phyloP scores from a whole-genome alignment of 257 asterid species.

The Coffea canephora region DNA sequence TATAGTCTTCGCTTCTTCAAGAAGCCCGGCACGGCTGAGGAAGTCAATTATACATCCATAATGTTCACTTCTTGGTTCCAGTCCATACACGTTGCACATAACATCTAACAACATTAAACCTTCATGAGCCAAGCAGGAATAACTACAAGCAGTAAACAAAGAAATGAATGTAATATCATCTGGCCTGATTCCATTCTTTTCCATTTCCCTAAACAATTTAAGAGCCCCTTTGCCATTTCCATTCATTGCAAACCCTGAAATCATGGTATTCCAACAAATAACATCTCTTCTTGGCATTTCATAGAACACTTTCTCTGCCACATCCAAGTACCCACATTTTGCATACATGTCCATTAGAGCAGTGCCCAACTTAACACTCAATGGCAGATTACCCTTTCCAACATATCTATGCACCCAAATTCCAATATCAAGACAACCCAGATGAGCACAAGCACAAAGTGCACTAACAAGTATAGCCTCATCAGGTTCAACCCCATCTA shows the following conservation, averaged over 20 bases:
- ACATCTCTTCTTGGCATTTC: conserved; percentile 54
- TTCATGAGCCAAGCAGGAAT: conserved; percentile 55
- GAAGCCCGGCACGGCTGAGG: conserved; percentile 45
- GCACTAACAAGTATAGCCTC: conserved; percentile 56
- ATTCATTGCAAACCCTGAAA: conserved; percentile 69
- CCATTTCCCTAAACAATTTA: conserved; percentile 52
- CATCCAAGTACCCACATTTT: conserved; percentile 60
- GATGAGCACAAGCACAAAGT: conserved; percentile 62
- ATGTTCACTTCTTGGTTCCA: conserved; percentile 61
- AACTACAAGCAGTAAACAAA: conserved; percentile 63
- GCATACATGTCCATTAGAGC: conserved; percentile 63
- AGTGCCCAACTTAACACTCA: conserved; percentile 49
- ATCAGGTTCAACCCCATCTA: conserved; percentile 56
- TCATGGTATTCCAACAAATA: conserved; percentile 69
- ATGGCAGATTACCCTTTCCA: conserved; percentile 29
- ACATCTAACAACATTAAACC: conserved; percentile 43
- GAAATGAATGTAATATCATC: conserved; percentile 58
- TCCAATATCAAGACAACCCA: conserved; percentile 65
- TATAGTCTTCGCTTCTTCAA: conserved; percentile 53
- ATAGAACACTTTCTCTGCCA: conserved; percentile 53
- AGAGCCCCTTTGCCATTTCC: conserved; percentile 52
- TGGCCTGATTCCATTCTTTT: conserved; percentile 35
- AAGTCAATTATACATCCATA: conserved; percentile 66
- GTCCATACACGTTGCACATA: conserved; percentile 49
- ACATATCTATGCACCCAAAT: conserved; percentile 59